Evolutionary conservation across 306 rosid genomes (phyloP).

Genomic region (Sphenostylis stenocarpa): DNA sequence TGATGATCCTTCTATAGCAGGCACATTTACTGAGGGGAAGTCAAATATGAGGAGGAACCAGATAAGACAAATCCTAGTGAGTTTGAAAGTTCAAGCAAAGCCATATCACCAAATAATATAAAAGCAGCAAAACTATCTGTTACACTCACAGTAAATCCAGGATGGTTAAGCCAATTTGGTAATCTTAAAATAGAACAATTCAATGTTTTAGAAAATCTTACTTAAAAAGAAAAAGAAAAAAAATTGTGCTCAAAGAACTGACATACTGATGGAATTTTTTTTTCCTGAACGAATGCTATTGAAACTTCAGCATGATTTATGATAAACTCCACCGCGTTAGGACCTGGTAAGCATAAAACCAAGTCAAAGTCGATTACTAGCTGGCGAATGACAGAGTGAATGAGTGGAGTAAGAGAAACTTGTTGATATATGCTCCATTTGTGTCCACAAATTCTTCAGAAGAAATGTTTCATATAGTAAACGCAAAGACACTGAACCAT

Average conservation of each 20-base stretch:
- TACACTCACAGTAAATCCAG: not conserved
- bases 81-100: not conserved
- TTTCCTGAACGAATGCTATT: slow-evolving; percentile 88
- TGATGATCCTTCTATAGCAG: not conserved
- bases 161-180: not conserved
- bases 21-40: not conserved
- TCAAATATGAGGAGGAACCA: not conserved
- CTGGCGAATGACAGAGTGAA: not conserved
- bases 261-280: slow-evolving; percentile 83
- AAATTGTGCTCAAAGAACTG: slow-evolving; percentile 1
- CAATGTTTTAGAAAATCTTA: not conserved
- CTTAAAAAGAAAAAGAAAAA: not conserved
- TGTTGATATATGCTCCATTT: not conserved
- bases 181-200: not conserved
- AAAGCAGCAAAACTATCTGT: not conserved
- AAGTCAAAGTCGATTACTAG: slow-evolving; percentile 18
- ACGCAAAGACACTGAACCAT: slow-evolving; percentile 5
- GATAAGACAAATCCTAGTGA: not conserved
- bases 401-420: not conserved
- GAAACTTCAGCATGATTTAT: slow-evolving; percentile 92
- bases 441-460: not conserved
- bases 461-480: slow-evolving; percentile 10
- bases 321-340: slow-evolving; percentile 91
- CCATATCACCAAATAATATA: not conserved
- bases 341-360: slow-evolving; percentile 58